Conservation (phyloP, 2,329 filamentous ascomycete species). For the Escovopsis sp. region DNA sequence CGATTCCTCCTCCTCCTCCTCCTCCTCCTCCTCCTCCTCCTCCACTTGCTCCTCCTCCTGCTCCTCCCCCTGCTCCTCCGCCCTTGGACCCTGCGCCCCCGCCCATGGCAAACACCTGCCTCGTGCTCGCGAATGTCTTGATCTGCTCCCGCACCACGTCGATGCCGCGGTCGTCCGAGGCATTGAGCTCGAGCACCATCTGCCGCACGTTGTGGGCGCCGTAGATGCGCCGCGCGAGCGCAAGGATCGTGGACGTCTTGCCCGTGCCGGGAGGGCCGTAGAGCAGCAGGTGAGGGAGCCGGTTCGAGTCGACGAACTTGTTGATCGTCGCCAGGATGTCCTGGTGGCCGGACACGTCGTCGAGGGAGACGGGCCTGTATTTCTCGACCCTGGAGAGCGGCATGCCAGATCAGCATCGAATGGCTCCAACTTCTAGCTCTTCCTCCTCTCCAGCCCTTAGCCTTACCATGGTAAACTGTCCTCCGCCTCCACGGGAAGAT, state of each 20-base stretch:
- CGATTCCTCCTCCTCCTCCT: constrained; percentile 31
- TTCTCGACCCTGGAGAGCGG: constrained; percentile 90
- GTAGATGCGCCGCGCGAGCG: constrained; percentile 85
- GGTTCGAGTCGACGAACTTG: constrained; percentile 89
- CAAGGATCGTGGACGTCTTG: constrained; percentile 93
- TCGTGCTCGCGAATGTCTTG: constrained; percentile 96
- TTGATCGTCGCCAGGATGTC: constrained; percentile 97
- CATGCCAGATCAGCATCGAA: no score
- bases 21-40: constrained; percentile 20
- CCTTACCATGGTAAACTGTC: constrained; percentile 88
- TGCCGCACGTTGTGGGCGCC: constrained; percentile 84
- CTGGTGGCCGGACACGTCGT: constrained; percentile 90
- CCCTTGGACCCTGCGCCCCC: constrained; percentile 29
- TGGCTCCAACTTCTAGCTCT: no score
- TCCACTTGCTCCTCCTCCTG: constrained; percentile 11
- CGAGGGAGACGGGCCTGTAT: constrained; percentile 75
- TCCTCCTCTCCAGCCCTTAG: no score
- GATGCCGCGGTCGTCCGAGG: constrained; percentile 92
- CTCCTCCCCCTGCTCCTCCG: constrained; percentile 6
- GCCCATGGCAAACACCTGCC: constrained; percentile 78
- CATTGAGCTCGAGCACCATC: constrained; percentile 97
- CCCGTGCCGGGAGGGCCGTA: constrained; percentile 95
- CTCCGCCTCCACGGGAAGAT: constrained; percentile 84
- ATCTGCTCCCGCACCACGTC: constrained; percentile 97
- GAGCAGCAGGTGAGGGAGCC: constrained; percentile 85